Conservation (phyloP, 495 filamentous ascomycete species). For the Aspergillus biplanus region DNA sequence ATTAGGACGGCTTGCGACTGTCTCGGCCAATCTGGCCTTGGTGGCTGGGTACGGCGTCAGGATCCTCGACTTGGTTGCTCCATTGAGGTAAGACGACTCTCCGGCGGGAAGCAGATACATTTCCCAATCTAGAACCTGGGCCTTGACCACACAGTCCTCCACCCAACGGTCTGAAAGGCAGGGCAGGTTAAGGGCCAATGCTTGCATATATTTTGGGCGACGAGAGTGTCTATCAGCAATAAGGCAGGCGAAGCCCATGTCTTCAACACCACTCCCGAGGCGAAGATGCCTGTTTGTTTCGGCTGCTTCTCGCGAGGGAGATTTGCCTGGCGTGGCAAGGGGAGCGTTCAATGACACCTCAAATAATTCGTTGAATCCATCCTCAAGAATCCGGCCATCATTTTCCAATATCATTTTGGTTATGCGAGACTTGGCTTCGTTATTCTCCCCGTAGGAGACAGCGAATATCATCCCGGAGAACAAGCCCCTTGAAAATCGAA, state of each 20-base stretch:
- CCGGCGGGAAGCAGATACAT: constrained; percentile 87
- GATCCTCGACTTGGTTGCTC: constrained; percentile 75
- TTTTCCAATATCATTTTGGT: constrained; percentile 55
- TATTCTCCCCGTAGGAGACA: constrained; percentile 66
- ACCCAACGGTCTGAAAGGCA: constrained; percentile 84
- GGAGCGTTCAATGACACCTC: constrained; percentile 49
- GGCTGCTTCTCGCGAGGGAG: constrained; percentile 10
- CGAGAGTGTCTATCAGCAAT: constrained; percentile 87
- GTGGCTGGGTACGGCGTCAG: constrained; percentile 61
- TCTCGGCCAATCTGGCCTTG: constrained; percentile 57
- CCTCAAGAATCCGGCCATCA: constrained; percentile 72
- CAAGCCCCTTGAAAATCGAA: constrained; percentile 43
- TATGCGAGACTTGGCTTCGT: constrained; percentile 55
- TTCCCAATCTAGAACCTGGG: constrained; percentile 69
- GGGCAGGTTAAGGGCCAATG: constrained; percentile 85
- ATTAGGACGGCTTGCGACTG: constrained; percentile 59
- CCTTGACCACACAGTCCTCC: constrained; percentile 65
- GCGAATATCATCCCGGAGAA: constrained; percentile 84
- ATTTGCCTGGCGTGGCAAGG: constrained; percentile 34
- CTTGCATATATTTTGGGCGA: constrained; percentile 94
- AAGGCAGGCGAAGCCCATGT: constrained; percentile 77
- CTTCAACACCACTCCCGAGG: constrained; percentile 52
- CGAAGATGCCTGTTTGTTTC: constrained; percentile 37
- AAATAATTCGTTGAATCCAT: constrained; percentile 87
- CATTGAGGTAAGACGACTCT: constrained; percentile 73